Conservation (phyloP, 1,284 basidiomycete genomes). For the Boletus semigastroideus region DNA sequence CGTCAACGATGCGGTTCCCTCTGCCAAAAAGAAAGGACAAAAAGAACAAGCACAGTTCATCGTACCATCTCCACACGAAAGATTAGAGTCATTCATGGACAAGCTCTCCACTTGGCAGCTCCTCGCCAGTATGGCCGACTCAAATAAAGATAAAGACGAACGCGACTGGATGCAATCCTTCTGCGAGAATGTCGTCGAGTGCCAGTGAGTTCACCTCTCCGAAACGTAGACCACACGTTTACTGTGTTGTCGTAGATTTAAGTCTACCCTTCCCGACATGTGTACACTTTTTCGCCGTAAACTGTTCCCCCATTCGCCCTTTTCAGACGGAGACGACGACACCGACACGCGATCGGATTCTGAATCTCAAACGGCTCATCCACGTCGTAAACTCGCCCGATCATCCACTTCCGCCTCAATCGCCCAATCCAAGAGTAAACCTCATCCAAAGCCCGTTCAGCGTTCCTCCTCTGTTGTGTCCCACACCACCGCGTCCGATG, state of each 20-base stretch:
- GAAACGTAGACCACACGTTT: background rate
- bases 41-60: slow-evolving; percentile 35
- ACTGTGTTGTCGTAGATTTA: slow-evolving; percentile 49
- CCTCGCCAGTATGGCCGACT: slow-evolving; percentile 40
- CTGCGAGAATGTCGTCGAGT: slow-evolving; percentile 62
- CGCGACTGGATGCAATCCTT: slow-evolving; percentile 74
- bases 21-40: slow-evolving; percentile 35
- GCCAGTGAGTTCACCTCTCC: slow-evolving; percentile 43
- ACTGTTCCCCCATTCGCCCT: slow-evolving; percentile 60
- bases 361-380: slow-evolving; percentile 6
- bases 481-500: slow-evolving; percentile 15
- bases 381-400: slow-evolving; percentile 16
- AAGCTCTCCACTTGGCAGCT: slow-evolving; percentile 75
- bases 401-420: slow-evolving; percentile 17
- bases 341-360: slow-evolving; percentile 24
- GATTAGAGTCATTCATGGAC: slow-evolving; percentile 72
- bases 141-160: slow-evolving; percentile 32
- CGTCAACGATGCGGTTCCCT: slow-evolving; percentile 4
- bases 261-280: slow-evolving; percentile 47
- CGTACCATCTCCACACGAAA: slow-evolving; percentile 43
- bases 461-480: slow-evolving; percentile 23
- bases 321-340: slow-evolving; percentile 45
- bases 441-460: slow-evolving; percentile 8
- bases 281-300: slow-evolving; percentile 63
- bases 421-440: slow-evolving; percentile 12